Evolutionary conservation across 2,329 filamentous ascomycete species (phyloP).

Genomic region (Colletotrichum scovillei): DNA sequence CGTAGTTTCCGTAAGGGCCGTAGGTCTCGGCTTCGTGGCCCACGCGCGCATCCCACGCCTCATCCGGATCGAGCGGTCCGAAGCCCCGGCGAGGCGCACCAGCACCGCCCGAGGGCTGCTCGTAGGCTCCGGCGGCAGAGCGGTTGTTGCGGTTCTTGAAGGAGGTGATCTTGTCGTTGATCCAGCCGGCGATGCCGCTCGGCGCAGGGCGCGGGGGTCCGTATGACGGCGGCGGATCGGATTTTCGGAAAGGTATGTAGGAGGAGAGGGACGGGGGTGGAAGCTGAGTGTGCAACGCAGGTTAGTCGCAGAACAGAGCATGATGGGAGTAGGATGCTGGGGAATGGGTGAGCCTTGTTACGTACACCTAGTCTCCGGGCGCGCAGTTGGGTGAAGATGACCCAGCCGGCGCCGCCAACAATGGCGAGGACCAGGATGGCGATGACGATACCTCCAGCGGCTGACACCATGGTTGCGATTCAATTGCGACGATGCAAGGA

Average conservation of each 20-base stretch:
- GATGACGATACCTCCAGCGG: slow-evolving; percentile 77
- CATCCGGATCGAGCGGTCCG: slow-evolving; percentile 81
- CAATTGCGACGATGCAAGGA: slow-evolving; percentile 25
- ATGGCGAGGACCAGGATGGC: slow-evolving; percentile 73
- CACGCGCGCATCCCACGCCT: slow-evolving; percentile 86
- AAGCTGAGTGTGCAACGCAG: slow-evolving; percentile 57
- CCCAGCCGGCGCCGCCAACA: slow-evolving; percentile 70
- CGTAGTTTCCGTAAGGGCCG: slow-evolving; percentile 73
- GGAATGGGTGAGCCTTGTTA: slow-evolving; percentile 35
- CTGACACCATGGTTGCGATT: slow-evolving; percentile 61
- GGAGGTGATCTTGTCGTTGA: slow-evolving; percentile 72
- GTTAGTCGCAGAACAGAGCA: background rate
- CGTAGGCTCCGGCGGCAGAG: slow-evolving; percentile 78
- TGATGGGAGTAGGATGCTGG: background rate
- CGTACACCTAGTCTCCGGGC: slow-evolving; percentile 77
- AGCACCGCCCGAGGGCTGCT: slow-evolving; percentile 58
- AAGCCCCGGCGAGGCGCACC: slow-evolving; percentile 65
- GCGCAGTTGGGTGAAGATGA: slow-evolving; percentile 77
- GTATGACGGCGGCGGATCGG: slow-evolving; percentile 55
- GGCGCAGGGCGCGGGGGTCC: slow-evolving; percentile 65
- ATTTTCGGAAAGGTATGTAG: slow-evolving; percentile 77
- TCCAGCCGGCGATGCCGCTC: slow-evolving; percentile 77
- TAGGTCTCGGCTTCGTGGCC: slow-evolving; percentile 77
- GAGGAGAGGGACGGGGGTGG: slow-evolving; percentile 75
- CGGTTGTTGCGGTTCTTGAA: slow-evolving; percentile 75